Conservation (phyloP, 75 land plant species). For the Cupressus sempervirens region DNA sequence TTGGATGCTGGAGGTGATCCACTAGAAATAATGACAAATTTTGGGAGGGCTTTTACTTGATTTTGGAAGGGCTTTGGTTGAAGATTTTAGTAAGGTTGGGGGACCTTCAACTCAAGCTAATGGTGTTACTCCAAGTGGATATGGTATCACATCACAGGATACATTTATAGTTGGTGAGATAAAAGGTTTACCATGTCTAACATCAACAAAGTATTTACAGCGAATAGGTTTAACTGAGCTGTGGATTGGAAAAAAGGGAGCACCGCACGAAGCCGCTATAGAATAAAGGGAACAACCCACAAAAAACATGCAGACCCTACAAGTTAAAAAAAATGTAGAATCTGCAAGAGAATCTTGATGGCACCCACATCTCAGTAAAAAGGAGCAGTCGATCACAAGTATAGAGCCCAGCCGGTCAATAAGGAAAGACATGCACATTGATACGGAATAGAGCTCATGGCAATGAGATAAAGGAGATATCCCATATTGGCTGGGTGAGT, state of each 20-base stretch:
- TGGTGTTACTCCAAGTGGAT: slow-evolving; percentile 11
- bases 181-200: slow-evolving; percentile 79
- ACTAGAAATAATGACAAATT: slow-evolving; percentile 54
- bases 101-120: slow-evolving; percentile 19
- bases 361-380: too few species aligned
- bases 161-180: slow-evolving; percentile 44
- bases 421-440: too few species aligned
- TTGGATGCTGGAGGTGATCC: slow-evolving; percentile 51
- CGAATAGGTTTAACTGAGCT: slow-evolving; percentile 66
- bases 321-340: too few species aligned
- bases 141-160: slow-evolving; percentile 8
- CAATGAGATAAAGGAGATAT: too few species aligned
- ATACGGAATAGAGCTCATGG: too few species aligned
- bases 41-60: slow-evolving; percentile 71
- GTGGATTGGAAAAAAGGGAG: slow-evolving; percentile 79
- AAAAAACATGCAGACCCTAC: too few species aligned
- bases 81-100: slow-evolving; percentile 59
- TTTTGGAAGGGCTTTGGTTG: slow-evolving; percentile 73
- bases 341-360: too few species aligned
- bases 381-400: too few species aligned
- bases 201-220: slow-evolving; percentile 46
- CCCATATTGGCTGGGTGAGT: too few species aligned
- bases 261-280: too few species aligned
- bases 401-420: too few species aligned
- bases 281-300: too few species aligned